A percentile compares a stretch with the other conserved stretches of the same genome.
Conservation (phyloP, 2,329 filamentous ascomycete species). For the Diaporthe ilicicola region DNA sequence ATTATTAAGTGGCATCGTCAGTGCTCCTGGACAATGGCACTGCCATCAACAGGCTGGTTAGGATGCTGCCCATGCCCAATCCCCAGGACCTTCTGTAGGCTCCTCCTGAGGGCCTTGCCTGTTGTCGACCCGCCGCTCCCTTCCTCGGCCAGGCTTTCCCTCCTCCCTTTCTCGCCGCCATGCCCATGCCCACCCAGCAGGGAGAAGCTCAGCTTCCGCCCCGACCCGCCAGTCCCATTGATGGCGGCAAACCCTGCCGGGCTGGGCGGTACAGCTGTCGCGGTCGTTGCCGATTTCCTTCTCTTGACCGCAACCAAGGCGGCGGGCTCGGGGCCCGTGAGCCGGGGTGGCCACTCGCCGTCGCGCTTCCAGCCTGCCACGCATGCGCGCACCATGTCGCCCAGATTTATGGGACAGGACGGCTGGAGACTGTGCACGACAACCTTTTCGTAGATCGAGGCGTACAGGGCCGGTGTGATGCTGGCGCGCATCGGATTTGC, state of each 20-base stretch:
- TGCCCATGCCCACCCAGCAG: slow-evolving; percentile 33
- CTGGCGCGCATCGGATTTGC: slow-evolving; percentile 80
- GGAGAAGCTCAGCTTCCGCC: slow-evolving; percentile 38
- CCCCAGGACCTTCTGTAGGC: slow-evolving; percentile 56
- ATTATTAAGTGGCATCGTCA: slow-evolving; percentile 13
- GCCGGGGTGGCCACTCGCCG: slow-evolving; percentile 87
- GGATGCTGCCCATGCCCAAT: slow-evolving; percentile 42
- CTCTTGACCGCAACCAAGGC: slow-evolving; percentile 49
- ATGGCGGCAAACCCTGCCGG: neutral
- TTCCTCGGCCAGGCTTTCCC: slow-evolving; percentile 30
- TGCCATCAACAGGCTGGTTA: slow-evolving; percentile 22
- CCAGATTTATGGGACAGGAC: slow-evolving; percentile 86
- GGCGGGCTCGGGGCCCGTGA: slow-evolving; percentile 55
- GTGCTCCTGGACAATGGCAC: slow-evolving; percentile 20
- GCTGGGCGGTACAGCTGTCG: slow-evolving; percentile 27
- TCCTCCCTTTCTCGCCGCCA: slow-evolving; percentile 27
- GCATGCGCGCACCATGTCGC: slow-evolving; percentile 80
- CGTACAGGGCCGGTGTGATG: slow-evolving; percentile 78
- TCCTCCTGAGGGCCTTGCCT: slow-evolving; percentile 54
- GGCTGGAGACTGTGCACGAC: slow-evolving; percentile 82
- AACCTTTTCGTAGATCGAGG: slow-evolving; percentile 89
- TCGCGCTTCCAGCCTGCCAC: slow-evolving; percentile 93
- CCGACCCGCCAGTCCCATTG: slow-evolving; percentile 9
- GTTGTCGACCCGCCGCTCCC: slow-evolving; percentile 33
- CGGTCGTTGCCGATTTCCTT: slow-evolving; percentile 45